Conservation (phyloP, 352 stramenopile species). For the Blastocystis hominis region DNA sequence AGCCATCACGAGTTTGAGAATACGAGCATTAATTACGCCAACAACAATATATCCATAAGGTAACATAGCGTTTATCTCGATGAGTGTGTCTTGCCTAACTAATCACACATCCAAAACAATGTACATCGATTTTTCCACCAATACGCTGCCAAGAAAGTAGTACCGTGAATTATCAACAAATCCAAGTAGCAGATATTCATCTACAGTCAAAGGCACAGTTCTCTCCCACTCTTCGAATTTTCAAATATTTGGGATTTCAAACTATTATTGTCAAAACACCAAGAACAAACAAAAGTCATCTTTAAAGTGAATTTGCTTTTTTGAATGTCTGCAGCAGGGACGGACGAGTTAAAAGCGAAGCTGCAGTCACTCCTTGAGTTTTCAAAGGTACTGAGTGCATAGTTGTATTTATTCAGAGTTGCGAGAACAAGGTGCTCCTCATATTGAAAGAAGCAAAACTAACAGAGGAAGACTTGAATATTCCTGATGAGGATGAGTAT, state of each 20-base stretch:
- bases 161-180: background rate
- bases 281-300: background rate
- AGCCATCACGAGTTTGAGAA: background rate
- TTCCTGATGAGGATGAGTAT: constrained; percentile 38
- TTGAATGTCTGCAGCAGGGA: background rate
- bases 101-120: background rate
- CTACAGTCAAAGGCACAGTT: background rate
- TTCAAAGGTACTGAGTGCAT: background rate
- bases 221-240: background rate
- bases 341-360: background rate
- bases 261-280: background rate
- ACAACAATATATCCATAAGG: constrained; percentile 14
- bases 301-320: background rate
- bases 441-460: constrained; percentile 11
- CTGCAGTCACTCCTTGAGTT: background rate
- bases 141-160: background rate
- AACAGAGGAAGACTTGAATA: background rate
- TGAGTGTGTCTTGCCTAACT: background rate
- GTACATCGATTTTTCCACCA: background rate
- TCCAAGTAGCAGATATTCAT: background rate
- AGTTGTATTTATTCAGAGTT: background rate
- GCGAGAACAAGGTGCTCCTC: background rate
- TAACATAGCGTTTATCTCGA: background rate
- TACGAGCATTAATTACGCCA: background rate
- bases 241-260: background rate